These are phyloP conservation scores for Brettanomyces bruxellensis DNA, from an alignment of 805 yeast genomes.

Conservation along the genomic window DNA sequence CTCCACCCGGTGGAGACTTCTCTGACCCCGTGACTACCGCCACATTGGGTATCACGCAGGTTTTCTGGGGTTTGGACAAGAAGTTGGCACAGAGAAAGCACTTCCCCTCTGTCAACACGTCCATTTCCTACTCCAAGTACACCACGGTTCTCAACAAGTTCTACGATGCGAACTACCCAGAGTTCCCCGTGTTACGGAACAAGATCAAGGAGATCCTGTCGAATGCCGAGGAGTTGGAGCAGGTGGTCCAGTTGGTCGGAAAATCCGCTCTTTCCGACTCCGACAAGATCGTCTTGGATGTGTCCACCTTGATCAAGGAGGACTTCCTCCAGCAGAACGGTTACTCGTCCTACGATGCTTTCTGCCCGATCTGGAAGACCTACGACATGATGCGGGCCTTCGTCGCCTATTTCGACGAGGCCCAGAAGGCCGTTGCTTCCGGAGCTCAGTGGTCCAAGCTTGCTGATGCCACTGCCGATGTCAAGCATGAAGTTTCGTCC, in stretches of 20 bases:
- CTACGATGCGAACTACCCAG: constrained; percentile 82
- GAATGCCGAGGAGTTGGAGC: constrained; percentile 97
- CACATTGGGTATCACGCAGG: constrained; percentile 99
- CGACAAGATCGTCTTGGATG: constrained; percentile 94
- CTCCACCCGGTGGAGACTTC: constrained; percentile 99
- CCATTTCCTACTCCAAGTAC: constrained; percentile 94
- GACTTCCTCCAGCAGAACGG: constrained; percentile 99
- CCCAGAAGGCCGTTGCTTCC: constrained; percentile 89
- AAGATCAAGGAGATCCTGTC: constrained; percentile 90
- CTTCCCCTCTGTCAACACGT: constrained; percentile 97
- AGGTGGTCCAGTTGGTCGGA: constrained; percentile 98
- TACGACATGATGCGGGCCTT: constrained; percentile 96
- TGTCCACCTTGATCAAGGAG: constrained; percentile 84
- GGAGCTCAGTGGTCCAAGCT: constrained; percentile 95
- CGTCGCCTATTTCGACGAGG: constrained; percentile 87
- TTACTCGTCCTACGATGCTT: constrained; percentile 95
- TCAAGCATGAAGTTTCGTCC: constrained; percentile 88
- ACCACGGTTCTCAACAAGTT: constrained; percentile 78
- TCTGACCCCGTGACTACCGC: constrained; percentile 99
- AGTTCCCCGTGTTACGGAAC: constrained; percentile 83
- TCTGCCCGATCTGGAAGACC: constrained; percentile 99
- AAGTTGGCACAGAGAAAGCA: constrained; percentile 99
- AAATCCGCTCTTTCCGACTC: constrained; percentile 94
- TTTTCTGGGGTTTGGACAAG: constrained; percentile 99
- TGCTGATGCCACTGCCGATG: constrained; percentile 80